Evolutionary conservation across 2,329 filamentous ascomycete genomes (phyloP), one percentile per base, ranked within the genome.

Genomic region (Aureobasidium sp.): DNA sequence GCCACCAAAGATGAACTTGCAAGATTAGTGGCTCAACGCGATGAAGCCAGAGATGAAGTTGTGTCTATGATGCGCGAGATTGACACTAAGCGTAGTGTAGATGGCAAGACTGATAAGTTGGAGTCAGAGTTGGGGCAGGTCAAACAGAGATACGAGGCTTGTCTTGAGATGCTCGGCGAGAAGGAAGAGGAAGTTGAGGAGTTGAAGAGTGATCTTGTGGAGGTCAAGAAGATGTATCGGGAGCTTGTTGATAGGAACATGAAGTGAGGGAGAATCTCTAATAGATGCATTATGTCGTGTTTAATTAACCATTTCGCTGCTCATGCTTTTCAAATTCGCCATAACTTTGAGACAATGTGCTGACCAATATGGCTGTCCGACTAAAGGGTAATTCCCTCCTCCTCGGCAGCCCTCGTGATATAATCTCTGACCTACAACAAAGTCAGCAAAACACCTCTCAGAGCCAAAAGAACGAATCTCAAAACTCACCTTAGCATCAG

Each of bases 161-260:
- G 91, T 63, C 79, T 99, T 59, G 92, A 97, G 77, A 87, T 97
- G 85, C 77, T 99, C 61, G 94, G 94, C 1, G 94, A 99, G 82
- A 96, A 96, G 83, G 96, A 91, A 74, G 94, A 99, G 79, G 79
- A 88, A 70, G 92, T 96, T 2, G 91, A 96, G 71, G 94, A 99
- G 79, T 78, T 99, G 67, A 85, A 82, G 73, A 87, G 89, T 13
- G 94, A 97, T 79, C 89, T 99, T 59, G 81, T 86, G 66, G 94
- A 99, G 78, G 81, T 99, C 73, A 99, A 99, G 79, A 88, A 87
- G 70, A 96, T 99, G 82, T 97, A 97, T 78, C 85, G 91, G 66
- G 93, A 97, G 72, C 76, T 99, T 73, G 89, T 96, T 54, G 90
- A 96, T 64, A 63, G 66, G 59, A 73, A 50, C 44, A 47, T 61